Conservation (phyloP, 2,329 filamentous ascomycete genomes). For the Epicoccum nigrum region DNA sequence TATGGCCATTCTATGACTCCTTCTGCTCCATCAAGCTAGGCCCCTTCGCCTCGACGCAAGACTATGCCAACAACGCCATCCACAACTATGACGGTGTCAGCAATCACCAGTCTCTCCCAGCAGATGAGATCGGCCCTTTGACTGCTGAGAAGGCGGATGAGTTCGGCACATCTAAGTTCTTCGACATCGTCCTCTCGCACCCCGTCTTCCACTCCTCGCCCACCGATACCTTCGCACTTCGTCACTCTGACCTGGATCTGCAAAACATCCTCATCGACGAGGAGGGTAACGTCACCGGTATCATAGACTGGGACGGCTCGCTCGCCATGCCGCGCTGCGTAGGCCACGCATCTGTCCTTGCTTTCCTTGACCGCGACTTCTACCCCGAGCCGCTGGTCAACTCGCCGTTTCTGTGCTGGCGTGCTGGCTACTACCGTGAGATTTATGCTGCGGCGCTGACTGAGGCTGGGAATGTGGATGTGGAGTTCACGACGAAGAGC, state of each 20-base stretch:
- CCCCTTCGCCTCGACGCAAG: neutral
- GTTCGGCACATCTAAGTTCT: neutral
- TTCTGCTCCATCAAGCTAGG: neutral
- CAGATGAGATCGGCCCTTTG: neutral
- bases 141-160: neutral
- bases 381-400: neutral
- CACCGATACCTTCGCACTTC: constrained; percentile 25
- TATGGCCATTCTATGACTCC: constrained; percentile 3
- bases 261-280: constrained; percentile 32
- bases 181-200: constrained; percentile 6
- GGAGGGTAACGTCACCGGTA: constrained; percentile 21
- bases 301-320: constrained; percentile 26
- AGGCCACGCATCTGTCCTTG: constrained; percentile 10
- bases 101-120: neutral
- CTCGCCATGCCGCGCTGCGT: constrained; percentile 19
- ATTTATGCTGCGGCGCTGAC: constrained; percentile 16
- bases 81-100: neutral
- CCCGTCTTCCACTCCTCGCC: constrained; percentile 1
- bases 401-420: neutral
- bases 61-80: neutral
- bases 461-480: constrained; percentile 13
- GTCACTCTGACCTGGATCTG: constrained; percentile 27
- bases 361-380: constrained; percentile 20
- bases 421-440: constrained; percentile 5
- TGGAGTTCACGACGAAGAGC: constrained; percentile 14